phyloP scores from a whole-genome alignment of 2,329 filamentous ascomycete genomes.

The Pseudogymnoascus sp. region DNA sequence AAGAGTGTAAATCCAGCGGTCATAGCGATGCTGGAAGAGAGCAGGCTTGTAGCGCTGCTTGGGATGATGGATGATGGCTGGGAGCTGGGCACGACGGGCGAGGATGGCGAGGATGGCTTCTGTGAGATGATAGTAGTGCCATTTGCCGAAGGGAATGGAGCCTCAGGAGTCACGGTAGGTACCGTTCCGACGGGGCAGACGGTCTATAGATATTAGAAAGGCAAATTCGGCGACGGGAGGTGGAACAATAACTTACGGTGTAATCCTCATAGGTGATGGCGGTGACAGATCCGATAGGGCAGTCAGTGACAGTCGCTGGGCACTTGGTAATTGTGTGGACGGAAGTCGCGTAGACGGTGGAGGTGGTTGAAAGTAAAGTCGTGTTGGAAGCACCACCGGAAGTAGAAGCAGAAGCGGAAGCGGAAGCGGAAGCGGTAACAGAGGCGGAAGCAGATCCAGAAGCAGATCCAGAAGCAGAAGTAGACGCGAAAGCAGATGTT shows the following conservation, averaged over 20 bases:
- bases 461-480: background rate
- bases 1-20: background rate
- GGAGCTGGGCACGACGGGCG: background rate
- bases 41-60: background rate
- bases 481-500: background rate
- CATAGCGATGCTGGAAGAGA: background rate
- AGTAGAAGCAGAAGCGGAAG: background rate
- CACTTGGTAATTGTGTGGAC: conserved; percentile 14
- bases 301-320: conserved; percentile 33
- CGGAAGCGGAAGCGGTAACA: background rate
- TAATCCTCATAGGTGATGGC: conserved; percentile 18
- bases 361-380: background rate
- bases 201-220: background rate
- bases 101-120: background rate
- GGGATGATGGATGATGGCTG: background rate
- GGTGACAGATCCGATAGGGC: conserved; percentile 30
- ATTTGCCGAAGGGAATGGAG: background rate
- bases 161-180: background rate
- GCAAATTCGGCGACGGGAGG: background rate
- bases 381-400: background rate
- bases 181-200: background rate
- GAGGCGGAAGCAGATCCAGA: background rate
- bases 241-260: background rate
- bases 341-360: conserved; percentile 13
- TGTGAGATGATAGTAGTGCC: background rate